Percentiles rank a stretch among this genome's conserved stretches.
Evolutionary conservation across 2,329 filamentous ascomycete genomes (phyloP).

Genomic region (Ophiostoma triangulosporum): DNA sequence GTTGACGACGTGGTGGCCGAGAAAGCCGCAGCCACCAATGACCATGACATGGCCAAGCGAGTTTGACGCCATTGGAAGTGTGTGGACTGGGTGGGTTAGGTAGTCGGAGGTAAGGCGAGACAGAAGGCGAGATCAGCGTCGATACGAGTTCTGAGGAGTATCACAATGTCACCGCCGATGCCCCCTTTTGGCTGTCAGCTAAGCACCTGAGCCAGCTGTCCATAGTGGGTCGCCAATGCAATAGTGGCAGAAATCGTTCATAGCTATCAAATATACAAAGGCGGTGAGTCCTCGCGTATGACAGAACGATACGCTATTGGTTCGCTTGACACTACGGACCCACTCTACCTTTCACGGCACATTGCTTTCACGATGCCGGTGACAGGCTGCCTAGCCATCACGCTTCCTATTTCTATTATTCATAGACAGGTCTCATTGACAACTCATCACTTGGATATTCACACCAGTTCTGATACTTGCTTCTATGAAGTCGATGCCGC

Average conservation of each 20-base stretch:
- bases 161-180: neutral
- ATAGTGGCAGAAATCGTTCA: constrained; percentile 1
- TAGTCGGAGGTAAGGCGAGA: neutral
- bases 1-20: constrained; percentile 70
- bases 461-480: no score
- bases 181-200: neutral
- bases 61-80: constrained; percentile 21
- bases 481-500: no score
- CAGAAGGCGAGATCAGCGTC: no score
- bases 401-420: neutral
- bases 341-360: neutral
- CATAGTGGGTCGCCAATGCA: neutral
- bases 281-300: neutral
- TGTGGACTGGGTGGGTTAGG: neutral
- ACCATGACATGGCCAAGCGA: constrained; percentile 58
- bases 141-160: neutral
- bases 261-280: neutral
- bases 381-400: neutral
- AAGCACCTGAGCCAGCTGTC: neutral
- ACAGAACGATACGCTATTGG: no score
- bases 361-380: neutral
- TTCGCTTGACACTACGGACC: neutral
- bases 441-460: no score
- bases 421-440: no score
- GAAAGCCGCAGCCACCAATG: constrained; percentile 72